Percentiles rank a stretch among this genome's conserved stretches.
phyloP scores from a whole-genome alignment of 495 filamentous ascomycete species.

The Penicillium samsonianum region DNA sequence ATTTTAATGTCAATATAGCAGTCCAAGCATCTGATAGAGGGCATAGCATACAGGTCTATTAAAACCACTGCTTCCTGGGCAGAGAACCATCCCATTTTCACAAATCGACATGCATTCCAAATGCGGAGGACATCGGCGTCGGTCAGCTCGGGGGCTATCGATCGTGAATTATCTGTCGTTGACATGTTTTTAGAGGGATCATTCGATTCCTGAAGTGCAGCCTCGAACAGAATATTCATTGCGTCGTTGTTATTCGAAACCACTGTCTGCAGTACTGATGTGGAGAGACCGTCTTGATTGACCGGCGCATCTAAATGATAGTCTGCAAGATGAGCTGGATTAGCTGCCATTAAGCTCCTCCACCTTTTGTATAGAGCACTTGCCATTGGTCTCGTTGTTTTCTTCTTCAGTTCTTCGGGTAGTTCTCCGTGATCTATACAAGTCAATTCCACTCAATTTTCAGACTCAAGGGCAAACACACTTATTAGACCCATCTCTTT shows the following conservation, averaged over 20 bases:
- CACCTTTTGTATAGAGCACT: too few species aligned
- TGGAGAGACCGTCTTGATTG: constrained; percentile 15
- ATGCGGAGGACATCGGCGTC: constrained; percentile 29
- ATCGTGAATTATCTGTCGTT: neutral
- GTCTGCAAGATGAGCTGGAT: neutral
- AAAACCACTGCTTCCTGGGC: too few species aligned
- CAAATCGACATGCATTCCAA: constrained; percentile 44
- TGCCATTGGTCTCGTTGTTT: too few species aligned
- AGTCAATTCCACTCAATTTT: too few species aligned
- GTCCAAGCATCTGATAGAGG: too few species aligned
- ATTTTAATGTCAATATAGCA: too few species aligned
- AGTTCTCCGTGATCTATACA: too few species aligned
- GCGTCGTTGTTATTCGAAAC: constrained; percentile 38
- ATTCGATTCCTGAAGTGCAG: constrained; percentile 23
- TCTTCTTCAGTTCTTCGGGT: too few species aligned
- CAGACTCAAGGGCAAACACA: too few species aligned
- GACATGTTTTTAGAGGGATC: neutral
- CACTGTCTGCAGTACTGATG: constrained; percentile 23
- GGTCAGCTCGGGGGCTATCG: constrained; percentile 3
- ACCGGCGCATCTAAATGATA: neutral
- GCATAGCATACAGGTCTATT: too few species aligned
- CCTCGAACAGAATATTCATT: constrained; percentile 40
- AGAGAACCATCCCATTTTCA: constrained; percentile 28
- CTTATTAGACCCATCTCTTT: too few species aligned
- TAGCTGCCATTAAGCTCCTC: too few species aligned